Evolutionary conservation across 495 filamentous ascomycete genomes (phyloP).

Genomic region (Neurospora sp.): DNA sequence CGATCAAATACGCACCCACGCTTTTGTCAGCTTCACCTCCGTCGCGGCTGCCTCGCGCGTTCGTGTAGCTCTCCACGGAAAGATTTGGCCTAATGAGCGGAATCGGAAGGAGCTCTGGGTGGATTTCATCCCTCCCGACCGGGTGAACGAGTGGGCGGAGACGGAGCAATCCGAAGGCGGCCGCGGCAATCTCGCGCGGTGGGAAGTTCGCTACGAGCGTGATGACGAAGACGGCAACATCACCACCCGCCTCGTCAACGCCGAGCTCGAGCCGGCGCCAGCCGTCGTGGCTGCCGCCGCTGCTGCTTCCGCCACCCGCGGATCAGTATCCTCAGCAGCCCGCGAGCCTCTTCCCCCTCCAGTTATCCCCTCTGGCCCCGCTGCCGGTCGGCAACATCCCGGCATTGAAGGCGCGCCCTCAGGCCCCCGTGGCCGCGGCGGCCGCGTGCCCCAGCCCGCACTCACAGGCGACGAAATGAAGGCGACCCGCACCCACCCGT

Average conservation of each 20-base stretch:
- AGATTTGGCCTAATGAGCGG: slow-evolving; percentile 78
- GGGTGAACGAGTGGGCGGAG: slow-evolving; percentile 63
- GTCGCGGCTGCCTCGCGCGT: slow-evolving; percentile 66
- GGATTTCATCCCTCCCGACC: slow-evolving; percentile 78
- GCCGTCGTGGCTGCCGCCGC: slow-evolving; percentile 4
- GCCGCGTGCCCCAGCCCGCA: slow-evolving; percentile 1
- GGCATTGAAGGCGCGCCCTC: too few species aligned
- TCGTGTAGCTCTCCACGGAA: slow-evolving; percentile 63
- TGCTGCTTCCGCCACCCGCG: background rate
- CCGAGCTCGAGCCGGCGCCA: slow-evolving; percentile 25
- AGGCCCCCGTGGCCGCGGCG: slow-evolving; percentile 7
- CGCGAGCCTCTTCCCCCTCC: background rate
- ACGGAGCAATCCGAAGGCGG: slow-evolving; percentile 47
- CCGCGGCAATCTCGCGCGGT: slow-evolving; percentile 39
- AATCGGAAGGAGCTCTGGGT: slow-evolving; percentile 77
- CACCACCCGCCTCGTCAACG: slow-evolving; percentile 36
- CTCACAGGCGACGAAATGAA: slow-evolving; percentile 1
- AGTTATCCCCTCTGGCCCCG: slow-evolving; percentile 30
- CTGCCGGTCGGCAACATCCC: background rate
- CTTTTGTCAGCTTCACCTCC: slow-evolving; percentile 61
- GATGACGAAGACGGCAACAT: slow-evolving; percentile 41
- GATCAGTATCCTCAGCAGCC: background rate
- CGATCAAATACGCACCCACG: slow-evolving; percentile 79
- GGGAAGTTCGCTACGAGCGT: slow-evolving; percentile 44
- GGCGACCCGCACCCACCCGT: slow-evolving; percentile 25